These are phyloP conservation scores for Musa beccarii DNA, from an alignment of 176 grass and related monocot genomes.

Conservation along the genomic window DNA sequence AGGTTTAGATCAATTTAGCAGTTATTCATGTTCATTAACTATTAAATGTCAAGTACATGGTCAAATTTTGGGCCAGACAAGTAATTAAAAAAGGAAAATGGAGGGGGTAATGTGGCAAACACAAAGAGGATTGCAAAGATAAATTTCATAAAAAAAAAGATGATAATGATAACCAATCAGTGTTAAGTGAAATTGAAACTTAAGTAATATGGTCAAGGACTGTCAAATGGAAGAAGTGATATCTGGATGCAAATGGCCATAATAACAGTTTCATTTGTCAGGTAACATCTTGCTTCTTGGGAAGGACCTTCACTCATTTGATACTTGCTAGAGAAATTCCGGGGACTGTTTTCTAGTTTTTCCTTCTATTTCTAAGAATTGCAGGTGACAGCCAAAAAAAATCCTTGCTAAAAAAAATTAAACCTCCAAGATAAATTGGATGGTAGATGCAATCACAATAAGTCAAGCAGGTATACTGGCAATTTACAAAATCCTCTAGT, in stretches of 20 bases:
- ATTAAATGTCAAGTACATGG: too few relatives aligned
- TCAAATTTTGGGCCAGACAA: too few relatives aligned
- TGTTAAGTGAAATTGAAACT: background rate
- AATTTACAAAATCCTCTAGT: conserved; percentile 11
- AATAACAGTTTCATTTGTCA: background rate
- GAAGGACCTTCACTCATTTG: background rate
- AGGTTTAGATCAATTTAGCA: too few relatives aligned
- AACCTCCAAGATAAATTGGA: background rate
- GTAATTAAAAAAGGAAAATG: too few relatives aligned
- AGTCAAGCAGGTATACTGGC: background rate
- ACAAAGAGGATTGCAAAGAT: background rate
- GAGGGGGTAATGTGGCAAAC: too few relatives aligned
- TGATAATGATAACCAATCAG: background rate
- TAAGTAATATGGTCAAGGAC: background rate
- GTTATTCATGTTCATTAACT: too few relatives aligned
- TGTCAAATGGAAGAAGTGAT: background rate
- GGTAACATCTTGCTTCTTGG: background rate
- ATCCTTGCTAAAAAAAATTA: background rate
- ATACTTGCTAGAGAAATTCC: too few relatives aligned
- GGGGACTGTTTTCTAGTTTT: background rate
- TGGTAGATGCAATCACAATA: background rate
- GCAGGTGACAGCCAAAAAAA: background rate
- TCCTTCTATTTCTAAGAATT: background rate
- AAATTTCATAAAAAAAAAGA: background rate
- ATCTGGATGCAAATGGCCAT: background rate